Base-by-base conservation (phyloP, 371 early-diverging fungal species). In the Rhizopus arrhizus region DNA sequence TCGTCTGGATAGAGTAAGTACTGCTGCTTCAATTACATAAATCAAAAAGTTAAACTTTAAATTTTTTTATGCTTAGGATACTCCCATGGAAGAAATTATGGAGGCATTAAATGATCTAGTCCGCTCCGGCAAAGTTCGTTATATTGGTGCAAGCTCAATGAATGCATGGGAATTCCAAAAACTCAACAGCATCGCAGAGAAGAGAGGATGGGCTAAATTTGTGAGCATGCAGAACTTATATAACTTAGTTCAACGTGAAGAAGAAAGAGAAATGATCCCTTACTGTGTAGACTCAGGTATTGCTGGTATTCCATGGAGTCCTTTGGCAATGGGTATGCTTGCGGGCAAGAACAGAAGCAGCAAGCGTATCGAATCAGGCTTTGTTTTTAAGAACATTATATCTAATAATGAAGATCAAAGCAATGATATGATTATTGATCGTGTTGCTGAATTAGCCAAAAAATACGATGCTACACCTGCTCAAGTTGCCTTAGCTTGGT, bases 71-170 rank as follows among this genome's bases (percentile, higher is more conserved):
- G 42, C 36, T 28, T 58, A 73, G 62, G 45, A 74, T n/a, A 77
- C 78, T 0, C 73, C 77, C 5, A 51, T 74, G 33, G 72, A 77
- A 61, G 85, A 83, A 64, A 85, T 76, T 13, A 81, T 85, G 83
- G 77, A 78, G 53, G 82, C 85, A 5, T 56, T 85, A 8, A 61
- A 85, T 53, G 85, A 85, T 47, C 55, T 85, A 5, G 79, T 85
- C 16, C 59, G 65, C 11, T 50, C 64, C 11, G 81, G 85, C 56
- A 82, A 82, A 52, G 79, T 84, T 15, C 61, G 81, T 5, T 77
- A 77, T 34, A 74, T 77, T 50, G 78, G 75, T 13, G 70, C 68
- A 5, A 70, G 73, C 16, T 60, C 70, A 11, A 59, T 62, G 58
- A 36, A 53, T 22, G 63, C 78, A 0, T 77, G 78, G 78, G 63